Percentiles rank a stretch among this genome's conserved stretches.
These are phyloP conservation scores for Sphagnurus paluster DNA, from an alignment of 1,284 basidiomycete genomes.

Conservation along the genomic window DNA sequence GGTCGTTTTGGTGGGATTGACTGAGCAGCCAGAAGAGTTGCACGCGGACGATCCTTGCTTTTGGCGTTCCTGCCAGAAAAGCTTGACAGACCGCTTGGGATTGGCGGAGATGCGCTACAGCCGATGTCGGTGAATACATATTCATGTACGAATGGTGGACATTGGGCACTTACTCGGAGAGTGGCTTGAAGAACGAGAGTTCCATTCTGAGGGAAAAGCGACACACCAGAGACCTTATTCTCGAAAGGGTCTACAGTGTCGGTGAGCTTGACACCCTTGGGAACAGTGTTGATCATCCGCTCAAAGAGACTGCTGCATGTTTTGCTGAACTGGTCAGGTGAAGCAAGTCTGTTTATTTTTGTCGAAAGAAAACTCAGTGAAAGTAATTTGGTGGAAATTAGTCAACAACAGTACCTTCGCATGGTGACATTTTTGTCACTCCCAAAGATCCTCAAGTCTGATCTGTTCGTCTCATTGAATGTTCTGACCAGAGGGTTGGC, in stretches of 20 bases:
- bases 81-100: not conserved
- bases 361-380: too few relatives aligned
- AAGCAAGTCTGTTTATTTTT: not conserved
- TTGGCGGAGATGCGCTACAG: not conserved
- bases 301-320: conserved; percentile 20
- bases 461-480: conserved; percentile 34
- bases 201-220: not conserved
- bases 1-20: not conserved
- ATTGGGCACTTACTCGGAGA: not conserved
- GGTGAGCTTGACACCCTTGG: conserved; percentile 19
- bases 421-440: not conserved
- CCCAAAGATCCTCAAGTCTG: conserved; percentile 32
- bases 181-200: not conserved
- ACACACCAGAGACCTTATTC: not conserved
- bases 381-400: too few relatives aligned
- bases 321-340: not conserved
- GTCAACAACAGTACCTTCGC: not conserved
- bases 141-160: too few relatives aligned
- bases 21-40: not conserved
- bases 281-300: conserved; percentile 27
- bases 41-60: not conserved
- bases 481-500: conserved; percentile 28
- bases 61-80: conserved; percentile 1
- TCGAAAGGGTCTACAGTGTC: conserved; percentile 19
- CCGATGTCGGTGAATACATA: not conserved